A percentile compares a stretch with the other conserved stretches of the same genome.
Evolutionary conservation across 2,329 filamentous ascomycete species (phyloP).

Genomic region (Fusarium siculi): DNA sequence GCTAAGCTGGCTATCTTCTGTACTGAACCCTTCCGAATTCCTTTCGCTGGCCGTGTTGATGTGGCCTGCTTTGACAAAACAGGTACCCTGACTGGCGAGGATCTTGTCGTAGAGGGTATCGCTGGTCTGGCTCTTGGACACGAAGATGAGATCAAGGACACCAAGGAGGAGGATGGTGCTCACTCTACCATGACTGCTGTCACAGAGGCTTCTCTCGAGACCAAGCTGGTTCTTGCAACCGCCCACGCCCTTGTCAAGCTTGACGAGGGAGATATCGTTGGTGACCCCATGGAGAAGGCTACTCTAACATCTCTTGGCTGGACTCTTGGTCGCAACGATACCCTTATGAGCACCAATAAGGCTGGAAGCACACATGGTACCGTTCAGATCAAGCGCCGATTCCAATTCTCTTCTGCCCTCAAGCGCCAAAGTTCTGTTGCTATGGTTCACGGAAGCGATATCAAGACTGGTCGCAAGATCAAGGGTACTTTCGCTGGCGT

Average conservation of each 20-base stretch:
- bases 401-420: slow-evolving; percentile 96
- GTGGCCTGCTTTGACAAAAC: slow-evolving; percentile 99
- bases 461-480: slow-evolving; percentile 77
- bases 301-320: slow-evolving; percentile 90
- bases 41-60: slow-evolving; percentile 93
- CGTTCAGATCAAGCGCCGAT: slow-evolving; percentile 94
- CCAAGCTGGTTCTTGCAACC: slow-evolving; percentile 91
- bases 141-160: slow-evolving; percentile 67
- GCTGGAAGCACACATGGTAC: slow-evolving; percentile 64
- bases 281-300: slow-evolving; percentile 99
- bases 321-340: slow-evolving; percentile 90
- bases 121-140: slow-evolving; percentile 84
- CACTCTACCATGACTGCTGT: slow-evolving; percentile 82
- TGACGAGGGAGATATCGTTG: slow-evolving; percentile 96
- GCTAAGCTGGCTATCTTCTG: slow-evolving; percentile 98
- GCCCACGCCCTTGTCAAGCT: slow-evolving; percentile 96
- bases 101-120: slow-evolving; percentile 96
- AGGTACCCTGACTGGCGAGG: slow-evolving; percentile 94
- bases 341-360: slow-evolving; percentile 70
- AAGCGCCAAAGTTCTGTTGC: slow-evolving; percentile 97
- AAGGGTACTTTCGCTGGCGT: slow-evolving; percentile 93
- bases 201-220: slow-evolving; percentile 77
- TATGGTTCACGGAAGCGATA: slow-evolving; percentile 78
- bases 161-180: slow-evolving; percentile 79
- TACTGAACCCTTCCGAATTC: slow-evolving; percentile 98